These are phyloP conservation scores for Mucor irregularis DNA, from an alignment of 371 early-diverging fungal genomes.

Conservation along the genomic window DNA sequence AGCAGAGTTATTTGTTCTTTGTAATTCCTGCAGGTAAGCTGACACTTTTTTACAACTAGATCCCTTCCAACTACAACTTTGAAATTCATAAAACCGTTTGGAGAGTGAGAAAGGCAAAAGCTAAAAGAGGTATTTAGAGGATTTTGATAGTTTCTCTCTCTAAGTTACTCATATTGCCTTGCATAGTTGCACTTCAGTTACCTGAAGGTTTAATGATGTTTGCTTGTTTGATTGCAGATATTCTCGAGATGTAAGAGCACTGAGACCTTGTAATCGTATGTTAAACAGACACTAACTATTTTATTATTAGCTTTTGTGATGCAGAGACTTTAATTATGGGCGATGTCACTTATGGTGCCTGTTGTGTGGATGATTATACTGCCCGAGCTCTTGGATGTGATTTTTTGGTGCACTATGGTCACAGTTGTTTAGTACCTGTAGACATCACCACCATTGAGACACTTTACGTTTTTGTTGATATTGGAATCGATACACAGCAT, in stretches of 20 bases:
- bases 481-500: slow-evolving; percentile 94
- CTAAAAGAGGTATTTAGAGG: slow-evolving; percentile 69
- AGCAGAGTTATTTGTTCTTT: not conserved
- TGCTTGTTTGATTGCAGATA: slow-evolving; percentile 91
- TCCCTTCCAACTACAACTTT: slow-evolving; percentile 99
- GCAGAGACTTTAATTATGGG: slow-evolving; percentile 97
- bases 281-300: not conserved
- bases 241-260: slow-evolving; percentile 84
- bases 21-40: too few relatives aligned
- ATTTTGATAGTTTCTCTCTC: not conserved
- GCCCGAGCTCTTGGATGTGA: slow-evolving; percentile 95
- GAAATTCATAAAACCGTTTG: slow-evolving; percentile 98
- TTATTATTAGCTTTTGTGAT: slow-evolving; percentile 65
- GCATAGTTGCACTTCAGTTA: slow-evolving; percentile 94
- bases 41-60: slow-evolving; percentile 25
- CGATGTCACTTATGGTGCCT: slow-evolving; percentile 99
- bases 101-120: slow-evolving; percentile 79
- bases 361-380: slow-evolving; percentile 99
- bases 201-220: slow-evolving; percentile 99
- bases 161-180: not conserved
- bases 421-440: slow-evolving; percentile 97
- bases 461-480: slow-evolving; percentile 99
- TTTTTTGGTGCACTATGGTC: slow-evolving; percentile 99
- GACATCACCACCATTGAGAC: slow-evolving; percentile 93
- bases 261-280: too few relatives aligned